Evolutionary conservation across 495 filamentous ascomycete species (phyloP), one percentile per base, ranked within the genome.

Genomic region (Diplogelasinospora grovesii): DNA sequence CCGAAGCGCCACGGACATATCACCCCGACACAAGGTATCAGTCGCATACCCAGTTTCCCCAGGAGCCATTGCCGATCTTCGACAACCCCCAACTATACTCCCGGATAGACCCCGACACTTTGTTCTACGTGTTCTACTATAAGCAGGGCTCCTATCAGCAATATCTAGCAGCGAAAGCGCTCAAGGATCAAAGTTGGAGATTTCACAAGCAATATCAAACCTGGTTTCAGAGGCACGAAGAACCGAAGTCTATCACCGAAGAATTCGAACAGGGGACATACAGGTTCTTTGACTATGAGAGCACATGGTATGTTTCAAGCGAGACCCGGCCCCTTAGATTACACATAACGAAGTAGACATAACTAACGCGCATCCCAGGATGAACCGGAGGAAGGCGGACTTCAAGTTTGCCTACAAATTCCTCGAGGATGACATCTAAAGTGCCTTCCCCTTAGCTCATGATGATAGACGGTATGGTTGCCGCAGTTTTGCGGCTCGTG

Each of bases 41-140:
- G 49, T 87, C 88, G 2, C 79, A 86, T 5, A 66, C 81, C 4
- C 85, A 92, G 48, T 98, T 95, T 57, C 92, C 93, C 0, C 88
- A 94, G 54, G 88, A 96, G 54, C 85, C 89, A 5, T 70, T 95
- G 20, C 61, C 84, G 13, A 89, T 95, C 40, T 87, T 96, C 49
- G 86, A 95, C 45, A 89, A 98, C 56, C 86, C 87, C 3, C 71
- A 81, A 9, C 65, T 98, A 28, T 98, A 95, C 61, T 73, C 78
- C 16, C 76, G 85, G 22, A 89, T 97, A 35, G 92, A 98, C 48
- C 86, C 89, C 3, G 92, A 98, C 53, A 89, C 89, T 2, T 73
- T 98, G n/a, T 98, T 98, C 63, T 98, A 97, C 61, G 82, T 95
- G 36, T 98, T 98, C 65, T 98, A 98, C 69, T 98, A 98, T 68